phyloP scores from a whole-genome alignment of 1,284 basidiomycete species.

The Puccinia horiana region DNA sequence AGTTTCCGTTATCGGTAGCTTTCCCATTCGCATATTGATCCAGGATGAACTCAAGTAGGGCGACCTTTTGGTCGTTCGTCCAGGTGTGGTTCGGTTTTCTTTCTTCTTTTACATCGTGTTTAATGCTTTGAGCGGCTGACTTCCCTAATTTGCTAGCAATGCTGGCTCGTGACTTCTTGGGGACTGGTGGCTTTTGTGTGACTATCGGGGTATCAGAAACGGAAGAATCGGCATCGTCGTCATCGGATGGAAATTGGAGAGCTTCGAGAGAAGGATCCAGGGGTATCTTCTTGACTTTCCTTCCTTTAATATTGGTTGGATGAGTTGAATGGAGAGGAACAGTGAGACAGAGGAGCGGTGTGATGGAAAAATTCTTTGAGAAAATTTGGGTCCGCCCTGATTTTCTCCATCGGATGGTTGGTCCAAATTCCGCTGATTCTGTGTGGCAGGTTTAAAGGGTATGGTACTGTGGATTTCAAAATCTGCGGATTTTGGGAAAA shows the following conservation, averaged over 20 bases:
- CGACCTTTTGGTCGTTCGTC: neutral
- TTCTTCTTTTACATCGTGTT: neutral
- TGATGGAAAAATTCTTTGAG: neutral
- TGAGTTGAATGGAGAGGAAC: too few species aligned
- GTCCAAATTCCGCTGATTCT: neutral
- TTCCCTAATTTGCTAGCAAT: neutral
- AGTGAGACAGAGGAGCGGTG: neutral
- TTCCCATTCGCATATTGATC: neutral
- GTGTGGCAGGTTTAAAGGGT: neutral
- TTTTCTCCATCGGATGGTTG: neutral
- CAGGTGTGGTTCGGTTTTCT: conserved; percentile 4
- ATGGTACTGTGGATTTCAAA: neutral
- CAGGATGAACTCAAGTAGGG: neutral
- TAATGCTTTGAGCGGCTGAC: neutral
- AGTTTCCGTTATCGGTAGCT: neutral
- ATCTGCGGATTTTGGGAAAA: neutral
- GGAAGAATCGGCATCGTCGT: too few species aligned
- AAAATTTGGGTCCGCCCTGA: neutral
- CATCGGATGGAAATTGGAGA: too few species aligned
- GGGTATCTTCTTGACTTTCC: too few species aligned
- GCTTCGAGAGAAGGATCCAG: too few species aligned
- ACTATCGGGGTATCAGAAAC: too few species aligned
- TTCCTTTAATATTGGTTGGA: too few species aligned
- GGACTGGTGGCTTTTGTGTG: too few species aligned
- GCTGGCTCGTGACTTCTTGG: neutral